Percentiles rank a stretch among this genome's conserved stretches.
These are phyloP conservation scores for Lachancea waltii DNA, from an alignment of 805 yeast species.

Conservation along the genomic window DNA sequence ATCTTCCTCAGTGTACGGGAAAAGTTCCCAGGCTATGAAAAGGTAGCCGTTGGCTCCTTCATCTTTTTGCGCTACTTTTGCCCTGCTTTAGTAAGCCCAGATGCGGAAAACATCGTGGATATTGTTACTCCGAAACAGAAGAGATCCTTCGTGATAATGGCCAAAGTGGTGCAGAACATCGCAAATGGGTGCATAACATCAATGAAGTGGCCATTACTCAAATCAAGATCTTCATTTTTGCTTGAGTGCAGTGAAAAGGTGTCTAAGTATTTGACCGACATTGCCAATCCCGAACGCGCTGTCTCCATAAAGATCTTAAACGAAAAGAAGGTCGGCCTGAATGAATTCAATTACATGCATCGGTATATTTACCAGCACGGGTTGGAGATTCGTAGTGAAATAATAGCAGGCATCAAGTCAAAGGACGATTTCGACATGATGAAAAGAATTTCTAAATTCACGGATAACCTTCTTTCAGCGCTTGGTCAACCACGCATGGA, in stretches of 20 bases:
- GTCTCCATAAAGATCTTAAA: conserved; percentile 18
- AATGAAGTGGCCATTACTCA: conserved; percentile 57
- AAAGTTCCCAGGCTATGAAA: conserved; percentile 62
- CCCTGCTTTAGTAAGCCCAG: conserved; percentile 90
- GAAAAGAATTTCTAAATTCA: conserved; percentile 30
- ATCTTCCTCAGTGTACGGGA: conserved; percentile 50
- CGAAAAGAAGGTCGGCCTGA: conserved; percentile 19
- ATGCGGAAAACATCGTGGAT: conserved; percentile 38
- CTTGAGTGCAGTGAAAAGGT: conserved; percentile 36
- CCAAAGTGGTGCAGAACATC: conserved; percentile 77
- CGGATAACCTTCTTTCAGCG: conserved; percentile 43
- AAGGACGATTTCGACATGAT: conserved; percentile 18
- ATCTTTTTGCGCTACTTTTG: conserved; percentile 73
- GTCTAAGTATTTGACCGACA: conserved; percentile 35
- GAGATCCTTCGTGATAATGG: conserved; percentile 68
- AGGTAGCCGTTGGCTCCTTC: conserved; percentile 78
- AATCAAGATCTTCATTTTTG: conserved; percentile 37
- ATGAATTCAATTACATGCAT: conserved; percentile 39
- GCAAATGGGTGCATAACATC: conserved; percentile 72
- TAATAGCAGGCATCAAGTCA: conserved; percentile 15
- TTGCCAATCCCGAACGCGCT: conserved; percentile 26
- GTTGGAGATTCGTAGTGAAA: conserved; percentile 30
- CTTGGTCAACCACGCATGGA: conserved; percentile 57
- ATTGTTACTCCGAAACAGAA: conserved; percentile 40
- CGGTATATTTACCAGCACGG: conserved; percentile 46